phyloP scores from a whole-genome alignment of 208 protist genomes.

The Tritrichomonas foetus region DNA sequence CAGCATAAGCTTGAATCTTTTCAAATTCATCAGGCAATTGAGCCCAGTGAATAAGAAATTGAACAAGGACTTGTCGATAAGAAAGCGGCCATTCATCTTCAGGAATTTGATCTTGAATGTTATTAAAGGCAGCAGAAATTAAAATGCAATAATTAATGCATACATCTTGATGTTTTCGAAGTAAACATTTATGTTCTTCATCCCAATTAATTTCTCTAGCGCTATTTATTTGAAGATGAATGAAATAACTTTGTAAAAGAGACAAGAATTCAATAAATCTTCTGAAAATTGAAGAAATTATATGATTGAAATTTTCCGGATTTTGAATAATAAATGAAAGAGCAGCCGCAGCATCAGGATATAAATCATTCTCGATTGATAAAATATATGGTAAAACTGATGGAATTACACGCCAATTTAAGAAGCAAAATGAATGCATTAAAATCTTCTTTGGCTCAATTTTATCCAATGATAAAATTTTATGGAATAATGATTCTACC shows the following conservation, averaged over 20 bases:
- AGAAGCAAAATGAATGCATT: not conserved
- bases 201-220: not conserved
- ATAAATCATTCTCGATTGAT: not conserved
- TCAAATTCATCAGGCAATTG: not conserved
- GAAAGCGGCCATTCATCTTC: not conserved
- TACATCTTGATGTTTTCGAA: not conserved
- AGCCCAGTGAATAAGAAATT: not conserved
- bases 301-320: not conserved
- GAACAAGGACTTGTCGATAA: not conserved
- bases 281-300: not conserved
- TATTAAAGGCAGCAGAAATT: not conserved
- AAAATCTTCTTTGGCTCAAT: not conserved
- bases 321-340: not conserved
- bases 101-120: not conserved
- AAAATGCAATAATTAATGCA: constrained; percentile 20
- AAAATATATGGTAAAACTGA: not conserved
- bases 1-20: not conserved
- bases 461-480: not conserved
- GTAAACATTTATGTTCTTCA: not conserved
- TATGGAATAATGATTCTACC: not conserved
- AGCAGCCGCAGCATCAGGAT: not conserved
- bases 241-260: not conserved
- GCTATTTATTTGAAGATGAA: not conserved
- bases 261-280: not conserved
- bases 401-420: not conserved